Conservation (phyloP, 768 basidiomycete genomes). For the Boletus pseudo-olivaceus region DNA sequence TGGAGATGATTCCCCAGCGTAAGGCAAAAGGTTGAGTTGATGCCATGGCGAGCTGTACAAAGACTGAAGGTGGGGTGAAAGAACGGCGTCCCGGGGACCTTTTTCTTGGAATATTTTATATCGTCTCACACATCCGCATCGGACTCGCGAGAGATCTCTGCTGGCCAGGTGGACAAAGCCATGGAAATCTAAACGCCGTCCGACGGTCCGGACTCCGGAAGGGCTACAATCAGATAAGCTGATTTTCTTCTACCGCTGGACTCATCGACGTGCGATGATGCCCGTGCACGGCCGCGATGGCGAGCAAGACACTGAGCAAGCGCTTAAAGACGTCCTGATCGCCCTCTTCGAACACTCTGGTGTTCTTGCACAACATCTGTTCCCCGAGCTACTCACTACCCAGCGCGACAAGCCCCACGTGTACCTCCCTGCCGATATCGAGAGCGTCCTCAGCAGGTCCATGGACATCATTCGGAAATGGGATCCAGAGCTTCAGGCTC, state of each 20-base stretch:
- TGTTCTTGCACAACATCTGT: slow-evolving; percentile 48
- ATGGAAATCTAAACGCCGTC: not conserved
- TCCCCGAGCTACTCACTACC: slow-evolving; percentile 45
- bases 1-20: slow-evolving; percentile 87
- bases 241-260: not conserved
- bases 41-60: slow-evolving; percentile 12
- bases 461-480: slow-evolving; percentile 50
- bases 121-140: not conserved
- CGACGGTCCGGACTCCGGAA: slow-evolving; percentile 7
- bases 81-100: not conserved
- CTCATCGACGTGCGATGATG: slow-evolving; percentile 1
- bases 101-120: slow-evolving; percentile 5
- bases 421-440: slow-evolving; percentile 39
- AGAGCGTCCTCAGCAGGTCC: slow-evolving; percentile 52
- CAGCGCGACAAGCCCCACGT: slow-evolving; percentile 25
- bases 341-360: slow-evolving; percentile 68
- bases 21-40: slow-evolving; percentile 41
- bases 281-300: not conserved
- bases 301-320: slow-evolving; percentile 8
- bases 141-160: not conserved
- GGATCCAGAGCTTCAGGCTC: slow-evolving; percentile 47
- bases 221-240: slow-evolving; percentile 10
- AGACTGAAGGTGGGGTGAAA: not conserved
- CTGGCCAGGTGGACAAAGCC: slow-evolving; percentile 5
- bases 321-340: slow-evolving; percentile 34